Base-by-base conservation (phyloP, 352 stramenopile genomes). In the Pythium sukuiense region DNA sequence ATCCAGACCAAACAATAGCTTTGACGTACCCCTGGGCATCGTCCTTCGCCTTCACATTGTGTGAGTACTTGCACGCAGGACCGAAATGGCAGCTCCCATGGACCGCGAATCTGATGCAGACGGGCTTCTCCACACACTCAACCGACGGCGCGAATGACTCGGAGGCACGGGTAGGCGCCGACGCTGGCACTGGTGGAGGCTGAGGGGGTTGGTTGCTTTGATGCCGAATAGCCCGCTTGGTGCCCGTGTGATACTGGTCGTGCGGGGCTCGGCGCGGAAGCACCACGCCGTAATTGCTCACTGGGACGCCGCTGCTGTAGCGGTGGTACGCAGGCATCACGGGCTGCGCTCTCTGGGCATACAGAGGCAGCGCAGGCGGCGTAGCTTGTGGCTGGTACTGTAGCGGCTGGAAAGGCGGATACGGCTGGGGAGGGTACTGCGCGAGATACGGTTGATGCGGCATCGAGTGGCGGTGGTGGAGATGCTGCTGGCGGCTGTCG, bases 41-140 rank as follows among this genome's bases (percentile, higher is more conserved):
- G 11, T 52, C 45, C 20, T 29, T 16, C 30, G 45, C 45, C 45
- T 52, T 24, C 6, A 16, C 2, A 6, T 87, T 75, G 52, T 93
- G 85, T 0, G 76, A 86, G 49, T 79, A 93, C 46, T 66, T 83
- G 59, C 85, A 93, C 14, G 74, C 76, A 33, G 60, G 52, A 5
- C 83, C 85, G 32, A 85, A 92, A 3, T 29, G 35, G 39, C 85
- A 93, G 6, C 54, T 75, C 20, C 76, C 81, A 27, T 64, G 63
- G 0, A 72, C 68, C 3, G 72, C 29, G 56, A 88, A 89, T 50
- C 81, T 80, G 7, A 78, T 63, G 55, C 83, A 91, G 1, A 59
- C 53, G 2, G 30, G 16, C 32, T 29, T 30, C 26, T 56, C 27
- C 8, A 53, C 11, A 29, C 18, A 11, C 5, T 32, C 20, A 33